Evolutionary conservation across 306 rosid species (phyloP).

Genomic region (Dryas octopetala): DNA sequence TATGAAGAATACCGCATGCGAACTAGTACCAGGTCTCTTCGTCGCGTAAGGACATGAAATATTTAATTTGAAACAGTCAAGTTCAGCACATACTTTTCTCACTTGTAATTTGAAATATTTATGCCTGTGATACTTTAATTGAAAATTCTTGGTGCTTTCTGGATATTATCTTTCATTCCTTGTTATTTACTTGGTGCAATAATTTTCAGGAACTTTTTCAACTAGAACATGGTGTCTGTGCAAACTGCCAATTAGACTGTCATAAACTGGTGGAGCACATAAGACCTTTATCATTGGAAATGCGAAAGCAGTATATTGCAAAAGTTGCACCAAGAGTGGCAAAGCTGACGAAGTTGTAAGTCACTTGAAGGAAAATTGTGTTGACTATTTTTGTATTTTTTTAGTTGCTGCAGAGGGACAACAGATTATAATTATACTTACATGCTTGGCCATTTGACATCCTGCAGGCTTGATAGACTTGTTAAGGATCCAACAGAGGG

Average conservation of each 20-base stretch:
- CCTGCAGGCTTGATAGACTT: constrained; percentile 76
- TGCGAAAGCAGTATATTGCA: constrained; percentile 62
- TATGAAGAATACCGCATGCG: constrained; percentile 84
- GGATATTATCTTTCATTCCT: constrained; percentile 14
- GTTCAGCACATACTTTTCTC: background rate
- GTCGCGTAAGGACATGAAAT: constrained; percentile 58
- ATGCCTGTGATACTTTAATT: constrained; percentile 10
- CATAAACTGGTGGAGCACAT: constrained; percentile 76
- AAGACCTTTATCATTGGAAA: constrained; percentile 66
- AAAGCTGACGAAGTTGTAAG: constrained; percentile 65
- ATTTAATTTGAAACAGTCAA: constrained; percentile 6
- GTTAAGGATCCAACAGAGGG: constrained; percentile 85
- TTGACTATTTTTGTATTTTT: background rate
- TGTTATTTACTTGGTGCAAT: background rate
- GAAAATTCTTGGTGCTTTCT: constrained; percentile 1
- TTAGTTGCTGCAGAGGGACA: background rate
- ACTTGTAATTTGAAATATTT: constrained; percentile 14
- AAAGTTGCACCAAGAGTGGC: constrained; percentile 80
- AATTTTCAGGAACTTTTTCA: constrained; percentile 79
- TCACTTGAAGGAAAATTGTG: constrained; percentile 26
- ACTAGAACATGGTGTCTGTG: constrained; percentile 83
- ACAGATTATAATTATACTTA: background rate
- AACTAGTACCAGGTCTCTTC: constrained; percentile 77
- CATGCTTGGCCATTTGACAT: constrained; percentile 6
- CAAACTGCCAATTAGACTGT: constrained; percentile 80